These are phyloP conservation scores for Wickerhamomyces tratensis DNA, from an alignment of 805 yeast species.

Conservation along the genomic window DNA sequence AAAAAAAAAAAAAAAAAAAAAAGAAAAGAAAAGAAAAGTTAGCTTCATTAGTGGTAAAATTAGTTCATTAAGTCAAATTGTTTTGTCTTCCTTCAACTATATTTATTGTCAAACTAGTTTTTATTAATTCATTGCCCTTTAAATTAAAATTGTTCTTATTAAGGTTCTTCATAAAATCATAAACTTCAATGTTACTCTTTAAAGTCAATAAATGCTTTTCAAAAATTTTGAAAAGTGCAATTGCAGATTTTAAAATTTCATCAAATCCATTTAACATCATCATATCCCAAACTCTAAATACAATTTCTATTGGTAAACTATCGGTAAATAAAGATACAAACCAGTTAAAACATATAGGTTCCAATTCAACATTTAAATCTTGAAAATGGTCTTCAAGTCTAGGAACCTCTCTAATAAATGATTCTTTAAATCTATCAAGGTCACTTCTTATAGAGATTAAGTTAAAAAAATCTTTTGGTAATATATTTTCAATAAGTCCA, in stretches of 20 bases:
- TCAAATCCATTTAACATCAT: slow-evolving; percentile 30
- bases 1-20: too few relatives aligned
- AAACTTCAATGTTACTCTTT: slow-evolving; percentile 21
- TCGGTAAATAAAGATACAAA: slow-evolving; percentile 45
- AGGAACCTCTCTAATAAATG: slow-evolving; percentile 30
- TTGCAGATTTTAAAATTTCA: slow-evolving; percentile 24
- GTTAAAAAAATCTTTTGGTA: slow-evolving; percentile 34
- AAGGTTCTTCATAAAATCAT: slow-evolving; percentile 25
- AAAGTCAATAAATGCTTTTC: slow-evolving; percentile 22
- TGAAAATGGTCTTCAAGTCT: slow-evolving; percentile 26
- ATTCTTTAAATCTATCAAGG: slow-evolving; percentile 25
- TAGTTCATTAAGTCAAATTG: too few relatives aligned
- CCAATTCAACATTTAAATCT: slow-evolving; percentile 30
- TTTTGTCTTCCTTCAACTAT: not conserved
- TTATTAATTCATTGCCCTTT: slow-evolving; percentile 15
- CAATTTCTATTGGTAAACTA: slow-evolving; percentile 37
- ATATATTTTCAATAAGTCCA: slow-evolving; percentile 35
- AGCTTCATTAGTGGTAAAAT: too few relatives aligned
- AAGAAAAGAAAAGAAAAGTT: too few relatives aligned
- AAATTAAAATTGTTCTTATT: slow-evolving; percentile 16
- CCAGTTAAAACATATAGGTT: slow-evolving; percentile 46
- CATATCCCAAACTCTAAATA: slow-evolving; percentile 44
- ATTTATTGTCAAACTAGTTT: slow-evolving; percentile 5
- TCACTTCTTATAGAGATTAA: slow-evolving; percentile 29
- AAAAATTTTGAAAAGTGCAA: slow-evolving; percentile 28